Evolutionary conservation across 2,329 filamentous ascomycete genomes (phyloP), one percentile per base, ranked within the genome.

Genomic region (Eurotiales sp.): DNA sequence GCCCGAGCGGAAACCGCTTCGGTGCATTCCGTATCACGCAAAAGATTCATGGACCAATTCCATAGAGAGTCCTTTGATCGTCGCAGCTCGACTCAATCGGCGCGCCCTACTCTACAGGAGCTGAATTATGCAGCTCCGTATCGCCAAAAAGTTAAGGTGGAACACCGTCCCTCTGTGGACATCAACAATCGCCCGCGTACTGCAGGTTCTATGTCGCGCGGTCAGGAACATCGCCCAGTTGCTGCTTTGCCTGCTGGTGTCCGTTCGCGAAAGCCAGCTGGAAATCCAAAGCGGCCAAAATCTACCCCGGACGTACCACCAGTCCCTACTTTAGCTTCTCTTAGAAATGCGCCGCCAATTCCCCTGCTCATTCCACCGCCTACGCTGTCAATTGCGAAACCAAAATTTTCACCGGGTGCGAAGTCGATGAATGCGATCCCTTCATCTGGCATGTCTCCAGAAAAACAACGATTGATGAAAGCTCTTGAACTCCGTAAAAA

Each of bases 391-490:
- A 61, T 69, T 52, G 61, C 61, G 22, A 62, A 63, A 51, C 66
- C 63, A 39, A 67, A 63, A 46, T 56, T 65, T 36, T 72, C 70
- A 21, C 69, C 71, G 7, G 63, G 67, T 15, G 67, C 68, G 30
- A 70, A 69, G 54, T 72, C 71, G 21, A 69, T 63, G 68, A 80
- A 63, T 67, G 73, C 73, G 59, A 56, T 71, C 56, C 64, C 63
- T 62, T 75, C 68, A 61, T 77, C 67, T 10, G 72, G 75, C n/a
- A 86, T 95, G 62, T 90, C 89, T 1, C 88, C 89, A 0, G 93
- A 99, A 68, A 97, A 95, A 73, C 84, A 88, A 55, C 81, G 93
- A 50, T 76, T 99, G 56, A 91, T 96, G 88, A 96, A 95, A 73
- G 93, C 93, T 7, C 80, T 96, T 72, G 88, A 96, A 69, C 71